Percentiles rank a stretch among this genome's conserved stretches.
Conservation (phyloP, 2,329 filamentous ascomycete genomes). For the Hirsutella rhossiliensis region DNA sequence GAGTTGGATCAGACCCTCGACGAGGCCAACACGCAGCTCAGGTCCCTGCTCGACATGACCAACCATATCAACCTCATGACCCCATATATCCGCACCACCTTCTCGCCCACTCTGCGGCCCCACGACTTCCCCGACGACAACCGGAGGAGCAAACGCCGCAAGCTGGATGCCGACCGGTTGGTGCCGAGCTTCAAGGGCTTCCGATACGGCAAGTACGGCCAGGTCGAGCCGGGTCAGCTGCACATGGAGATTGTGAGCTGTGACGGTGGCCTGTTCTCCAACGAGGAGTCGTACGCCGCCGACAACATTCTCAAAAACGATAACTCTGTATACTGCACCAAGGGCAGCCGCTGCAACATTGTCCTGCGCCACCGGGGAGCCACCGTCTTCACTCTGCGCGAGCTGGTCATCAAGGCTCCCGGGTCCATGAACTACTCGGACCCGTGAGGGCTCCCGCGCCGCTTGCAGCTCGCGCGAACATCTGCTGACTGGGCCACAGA, state of each 20-base stretch:
- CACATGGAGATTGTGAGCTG: conserved; percentile 84
- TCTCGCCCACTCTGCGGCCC: conserved; percentile 21
- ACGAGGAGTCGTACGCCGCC: conserved; percentile 51
- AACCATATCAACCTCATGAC: conserved; percentile 16
- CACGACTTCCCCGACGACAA: conserved; percentile 31
- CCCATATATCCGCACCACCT: conserved; percentile 16
- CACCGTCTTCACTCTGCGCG: conserved; percentile 71
- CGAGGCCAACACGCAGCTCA: conserved; percentile 30
- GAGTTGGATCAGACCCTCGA: conserved; percentile 27
- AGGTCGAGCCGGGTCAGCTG: conserved; percentile 70
- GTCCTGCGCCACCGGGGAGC: conserved; percentile 70
- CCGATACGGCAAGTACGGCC: conserved; percentile 76
- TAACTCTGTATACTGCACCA: conserved; percentile 78
- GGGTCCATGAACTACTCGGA: conserved; percentile 64
- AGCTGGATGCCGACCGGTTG: conserved; percentile 52
- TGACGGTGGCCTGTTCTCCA: conserved; percentile 63
- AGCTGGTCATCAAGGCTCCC: conserved; percentile 79
- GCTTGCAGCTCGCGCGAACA: background rate
- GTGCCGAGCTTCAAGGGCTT: conserved; percentile 43
- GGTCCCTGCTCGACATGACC: conserved; percentile 29
- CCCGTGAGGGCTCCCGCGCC: conserved; percentile 48
- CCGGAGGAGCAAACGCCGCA: conserved; percentile 54
- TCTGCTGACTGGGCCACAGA: conserved; percentile 27
- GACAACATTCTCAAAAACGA: conserved; percentile 81
- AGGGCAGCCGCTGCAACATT: conserved; percentile 78